A percentile compares a stretch with the other conserved stretches of the same genome.
These are phyloP conservation scores for Phyllosticta citriasiana DNA, from an alignment of 2,329 filamentous ascomycete species.

Conservation along the genomic window DNA sequence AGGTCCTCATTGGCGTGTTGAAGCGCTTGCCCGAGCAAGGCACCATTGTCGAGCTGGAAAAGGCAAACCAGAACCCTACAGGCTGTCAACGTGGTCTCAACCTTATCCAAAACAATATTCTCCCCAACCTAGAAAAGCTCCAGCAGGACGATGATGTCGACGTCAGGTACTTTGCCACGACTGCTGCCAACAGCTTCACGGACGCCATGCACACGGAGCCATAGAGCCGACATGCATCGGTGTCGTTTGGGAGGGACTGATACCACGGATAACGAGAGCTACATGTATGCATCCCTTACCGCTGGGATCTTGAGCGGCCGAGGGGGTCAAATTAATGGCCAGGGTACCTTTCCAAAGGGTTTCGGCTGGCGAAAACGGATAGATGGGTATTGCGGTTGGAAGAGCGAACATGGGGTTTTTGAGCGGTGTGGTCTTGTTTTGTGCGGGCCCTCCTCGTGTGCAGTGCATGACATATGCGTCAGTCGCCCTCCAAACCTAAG, in stretches of 20 bases:
- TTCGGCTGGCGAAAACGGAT: background rate
- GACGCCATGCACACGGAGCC: slow-evolving; percentile 29
- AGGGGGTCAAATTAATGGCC: background rate
- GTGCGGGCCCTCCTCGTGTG: background rate
- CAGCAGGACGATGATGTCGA: slow-evolving; percentile 97
- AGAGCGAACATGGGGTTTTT: background rate
- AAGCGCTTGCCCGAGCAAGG: slow-evolving; percentile 82
- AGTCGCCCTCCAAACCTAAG: background rate
- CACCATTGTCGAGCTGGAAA: slow-evolving; percentile 76
- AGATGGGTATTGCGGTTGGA: background rate
- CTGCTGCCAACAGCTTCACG: slow-evolving; percentile 53
- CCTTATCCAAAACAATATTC: slow-evolving; percentile 74
- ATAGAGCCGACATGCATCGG: background rate
- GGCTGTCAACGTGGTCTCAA: slow-evolving; percentile 64
- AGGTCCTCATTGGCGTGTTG: slow-evolving; percentile 79
- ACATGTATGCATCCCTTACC: background rate
- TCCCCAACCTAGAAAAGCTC: slow-evolving; percentile 87
- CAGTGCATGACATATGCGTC: background rate
- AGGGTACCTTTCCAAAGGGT: background rate
- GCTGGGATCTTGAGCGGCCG: background rate
- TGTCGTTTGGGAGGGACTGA: background rate
- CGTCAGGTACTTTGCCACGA: slow-evolving; percentile 94
- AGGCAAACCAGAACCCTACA: slow-evolving; percentile 52
- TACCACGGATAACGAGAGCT: background rate
- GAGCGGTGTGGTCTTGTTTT: background rate